Evolutionary conservation across 139 green algal genomes (phyloP).

Genomic region (Yamagishiella unicocca): DNA sequence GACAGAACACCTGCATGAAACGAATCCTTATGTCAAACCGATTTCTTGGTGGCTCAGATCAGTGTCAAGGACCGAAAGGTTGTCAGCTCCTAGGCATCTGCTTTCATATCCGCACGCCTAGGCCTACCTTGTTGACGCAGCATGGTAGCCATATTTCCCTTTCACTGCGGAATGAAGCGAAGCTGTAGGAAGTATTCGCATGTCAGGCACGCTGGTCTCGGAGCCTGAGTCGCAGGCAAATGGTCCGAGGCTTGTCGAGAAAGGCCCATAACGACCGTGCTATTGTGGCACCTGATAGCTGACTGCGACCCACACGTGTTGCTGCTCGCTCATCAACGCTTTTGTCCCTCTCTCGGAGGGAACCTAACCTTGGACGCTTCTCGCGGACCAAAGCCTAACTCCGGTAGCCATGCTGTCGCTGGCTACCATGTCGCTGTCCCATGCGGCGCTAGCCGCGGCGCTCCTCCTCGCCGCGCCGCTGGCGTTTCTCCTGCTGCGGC

Average conservation of each 20-base stretch:
- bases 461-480: background rate
- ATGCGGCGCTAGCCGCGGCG: background rate
- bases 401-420: background rate
- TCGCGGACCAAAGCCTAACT: background rate
- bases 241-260: background rate
- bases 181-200: background rate
- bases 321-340: background rate
- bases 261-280: background rate
- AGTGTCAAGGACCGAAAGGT: background rate
- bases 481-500: constrained; percentile 16
- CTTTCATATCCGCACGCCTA: background rate
- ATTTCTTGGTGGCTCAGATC: background rate
- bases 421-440: background rate
- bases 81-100: background rate
- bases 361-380: constrained; percentile 11
- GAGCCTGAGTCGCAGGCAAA: background rate
- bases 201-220: background rate
- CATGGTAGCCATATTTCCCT: background rate
- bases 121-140: constrained; percentile 16
- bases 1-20: background rate
- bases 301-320: background rate
- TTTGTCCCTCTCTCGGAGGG: background rate
- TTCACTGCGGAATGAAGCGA: background rate
- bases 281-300: background rate
- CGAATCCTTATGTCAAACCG: background rate